Evolutionary conservation across 768 basidiomycete genomes (phyloP).

Genomic region (Galerina sulciceps): DNA sequence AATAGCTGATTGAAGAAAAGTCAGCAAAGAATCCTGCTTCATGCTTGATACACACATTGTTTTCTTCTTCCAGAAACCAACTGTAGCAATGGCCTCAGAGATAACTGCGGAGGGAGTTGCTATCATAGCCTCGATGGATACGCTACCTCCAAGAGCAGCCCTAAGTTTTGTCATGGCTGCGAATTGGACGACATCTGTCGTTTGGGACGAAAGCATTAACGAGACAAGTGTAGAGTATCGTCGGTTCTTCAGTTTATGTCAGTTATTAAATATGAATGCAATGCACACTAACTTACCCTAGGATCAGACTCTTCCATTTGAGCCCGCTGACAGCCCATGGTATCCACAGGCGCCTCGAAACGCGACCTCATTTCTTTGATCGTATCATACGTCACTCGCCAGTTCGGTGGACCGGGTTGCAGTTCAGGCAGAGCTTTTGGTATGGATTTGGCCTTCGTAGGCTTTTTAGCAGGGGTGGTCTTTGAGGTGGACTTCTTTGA

Average conservation of each 20-base stretch:
- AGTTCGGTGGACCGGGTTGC: constrained; percentile 68
- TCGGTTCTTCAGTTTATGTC: constrained; percentile 54
- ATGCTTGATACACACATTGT: constrained; percentile 59
- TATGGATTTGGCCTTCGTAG: constrained; percentile 62
- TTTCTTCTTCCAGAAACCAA: constrained; percentile 93
- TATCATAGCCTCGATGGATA: constrained; percentile 75
- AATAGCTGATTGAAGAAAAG: constrained; percentile 50
- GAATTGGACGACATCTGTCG: constrained; percentile 89
- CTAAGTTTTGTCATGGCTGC: constrained; percentile 80
- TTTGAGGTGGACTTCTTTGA: constrained; percentile 35
- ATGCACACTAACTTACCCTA: constrained; percentile 47
- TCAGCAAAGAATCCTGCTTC: background rate
- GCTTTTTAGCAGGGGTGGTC: constrained; percentile 16
- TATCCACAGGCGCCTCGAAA: constrained; percentile 87
- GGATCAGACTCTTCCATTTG: constrained; percentile 67
- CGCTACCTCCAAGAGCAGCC: constrained; percentile 71
- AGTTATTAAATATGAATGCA: background rate
- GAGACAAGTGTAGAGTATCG: constrained; percentile 88
- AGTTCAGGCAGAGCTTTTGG: constrained; percentile 57
- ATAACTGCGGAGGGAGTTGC: constrained; percentile 66
- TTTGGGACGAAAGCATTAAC: constrained; percentile 95
- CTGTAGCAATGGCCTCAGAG: constrained; percentile 79
- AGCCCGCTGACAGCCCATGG: constrained; percentile 84
- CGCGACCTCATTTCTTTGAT: constrained; percentile 79
- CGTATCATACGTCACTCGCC: constrained; percentile 70